Percentiles rank a stretch among this genome's conserved stretches.
phyloP scores from a whole-genome alignment of 1,284 basidiomycete genomes.

The Irpex lacteus region DNA sequence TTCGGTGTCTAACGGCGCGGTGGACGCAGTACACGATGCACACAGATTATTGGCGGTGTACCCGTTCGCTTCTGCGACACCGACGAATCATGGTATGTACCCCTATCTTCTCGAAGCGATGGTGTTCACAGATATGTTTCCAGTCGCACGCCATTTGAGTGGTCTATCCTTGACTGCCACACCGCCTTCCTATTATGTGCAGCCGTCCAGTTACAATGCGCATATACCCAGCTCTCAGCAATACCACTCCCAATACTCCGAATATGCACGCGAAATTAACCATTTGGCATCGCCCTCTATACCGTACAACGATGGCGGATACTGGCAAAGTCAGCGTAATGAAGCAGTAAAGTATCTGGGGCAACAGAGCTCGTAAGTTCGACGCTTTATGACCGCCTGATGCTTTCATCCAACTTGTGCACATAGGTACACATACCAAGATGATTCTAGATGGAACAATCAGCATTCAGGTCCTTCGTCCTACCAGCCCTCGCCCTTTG shows the following conservation, averaged over 20 bases:
- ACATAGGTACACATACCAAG: slow-evolving; percentile 18
- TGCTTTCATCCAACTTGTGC: neutral
- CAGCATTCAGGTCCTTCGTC: slow-evolving; percentile 35
- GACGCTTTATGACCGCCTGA: neutral
- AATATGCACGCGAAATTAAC: slow-evolving; percentile 52
- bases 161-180: slow-evolving; percentile 52
- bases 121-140: slow-evolving; percentile 13
- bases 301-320: slow-evolving; percentile 40
- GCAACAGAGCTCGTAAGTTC: slow-evolving; percentile 37
- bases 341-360: slow-evolving; percentile 50
- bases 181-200: slow-evolving; percentile 55
- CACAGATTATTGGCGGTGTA: slow-evolving; percentile 62
- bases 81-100: slow-evolving; percentile 60
- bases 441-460: slow-evolving; percentile 31
- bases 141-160: slow-evolving; percentile 64
- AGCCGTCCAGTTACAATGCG: slow-evolving; percentile 45
- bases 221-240: slow-evolving; percentile 37
- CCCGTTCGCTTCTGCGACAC: slow-evolving; percentile 67
- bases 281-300: slow-evolving; percentile 43
- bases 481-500: slow-evolving; percentile 52
- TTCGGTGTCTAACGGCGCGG: slow-evolving; percentile 13
- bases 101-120: slow-evolving; percentile 5
- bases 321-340: slow-evolving; percentile 52
- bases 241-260: slow-evolving; percentile 44
- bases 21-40: slow-evolving; percentile 54